A percentile compares a stretch with the other conserved stretches of the same genome.
phyloP scores from a whole-genome alignment of 768 basidiomycete genomes.

The Lenzites betulinus region DNA sequence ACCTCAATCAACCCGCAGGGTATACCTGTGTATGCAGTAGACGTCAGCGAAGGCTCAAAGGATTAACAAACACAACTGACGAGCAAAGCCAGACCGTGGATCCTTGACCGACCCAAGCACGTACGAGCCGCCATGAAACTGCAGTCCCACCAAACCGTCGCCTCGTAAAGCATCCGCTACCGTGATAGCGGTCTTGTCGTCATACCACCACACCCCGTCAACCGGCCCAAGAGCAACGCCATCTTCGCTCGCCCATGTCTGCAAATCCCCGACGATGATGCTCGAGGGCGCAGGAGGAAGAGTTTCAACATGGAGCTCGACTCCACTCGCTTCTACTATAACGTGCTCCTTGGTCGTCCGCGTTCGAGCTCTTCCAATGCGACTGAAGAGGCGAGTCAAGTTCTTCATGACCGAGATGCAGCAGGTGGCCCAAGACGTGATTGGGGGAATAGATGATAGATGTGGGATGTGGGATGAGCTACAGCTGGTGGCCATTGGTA shows the following conservation, averaged over 20 bases:
- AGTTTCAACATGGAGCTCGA: not conserved
- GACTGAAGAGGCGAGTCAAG: not conserved
- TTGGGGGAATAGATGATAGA: no score
- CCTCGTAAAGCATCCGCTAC: not conserved
- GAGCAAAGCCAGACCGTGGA: constrained; percentile 8
- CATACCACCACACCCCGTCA: constrained; percentile 15
- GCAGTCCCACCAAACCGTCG: constrained; percentile 4
- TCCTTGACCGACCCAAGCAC: constrained; percentile 16
- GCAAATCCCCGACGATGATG: constrained; percentile 2
- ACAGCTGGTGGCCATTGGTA: no score
- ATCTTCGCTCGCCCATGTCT: not conserved
- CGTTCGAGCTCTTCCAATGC: not conserved
- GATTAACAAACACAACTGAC: not conserved
- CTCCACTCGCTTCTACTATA: not conserved
- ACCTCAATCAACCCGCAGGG: constrained; percentile 14
- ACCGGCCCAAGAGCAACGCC: not conserved
- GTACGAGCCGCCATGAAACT: constrained; percentile 21
- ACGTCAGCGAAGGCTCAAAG: not conserved
- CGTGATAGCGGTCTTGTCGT: not conserved
- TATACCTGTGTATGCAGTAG: not conserved
- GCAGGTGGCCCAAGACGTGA: not conserved
- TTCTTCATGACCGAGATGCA: not conserved
- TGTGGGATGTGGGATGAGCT: no score
- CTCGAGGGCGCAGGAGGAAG: not conserved
- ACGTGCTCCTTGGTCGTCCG: not conserved